Conservation (phyloP, 805 yeast genomes). For the Zygoascus bituminiphila region DNA sequence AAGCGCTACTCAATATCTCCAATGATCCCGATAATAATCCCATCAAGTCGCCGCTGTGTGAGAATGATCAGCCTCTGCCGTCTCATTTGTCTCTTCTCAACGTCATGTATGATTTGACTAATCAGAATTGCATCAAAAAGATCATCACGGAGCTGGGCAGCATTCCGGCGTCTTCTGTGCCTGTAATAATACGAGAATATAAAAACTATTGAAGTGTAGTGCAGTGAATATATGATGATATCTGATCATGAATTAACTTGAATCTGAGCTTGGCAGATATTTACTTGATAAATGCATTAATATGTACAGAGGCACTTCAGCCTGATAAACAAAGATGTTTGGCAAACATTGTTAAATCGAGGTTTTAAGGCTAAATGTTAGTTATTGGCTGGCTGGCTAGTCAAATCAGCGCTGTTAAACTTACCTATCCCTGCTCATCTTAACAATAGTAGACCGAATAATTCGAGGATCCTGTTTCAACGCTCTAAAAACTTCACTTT, state of each 20-base stretch:
- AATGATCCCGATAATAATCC: slow-evolving; percentile 20
- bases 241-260: too few relatives aligned
- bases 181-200: slow-evolving; percentile 91
- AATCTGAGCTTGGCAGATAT: too few relatives aligned
- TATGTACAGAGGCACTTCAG: too few relatives aligned
- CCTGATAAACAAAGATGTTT: background rate
- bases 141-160: slow-evolving; percentile 95
- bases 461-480: slow-evolving; percentile 86
- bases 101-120: slow-evolving; percentile 88
- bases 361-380: background rate
- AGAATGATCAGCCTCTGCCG: slow-evolving; percentile 22
- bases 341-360: background rate
- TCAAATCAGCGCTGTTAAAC: slow-evolving; percentile 1
- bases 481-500: slow-evolving; percentile 72
- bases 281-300: background rate
- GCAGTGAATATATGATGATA: too few relatives aligned
- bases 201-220: slow-evolving; percentile 32
- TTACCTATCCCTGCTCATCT: slow-evolving; percentile 26
- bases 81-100: slow-evolving; percentile 58
- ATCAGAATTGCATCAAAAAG: slow-evolving; percentile 87
- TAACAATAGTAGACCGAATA: slow-evolving; percentile 66
- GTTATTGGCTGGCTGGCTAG: too few relatives aligned
- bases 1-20: slow-evolving; percentile 26
- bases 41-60: slow-evolving; percentile 18
- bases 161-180: slow-evolving; percentile 96